Base-by-base conservation (phyloP, 768 basidiomycete species). In the Kwoniella sp. region DNA sequence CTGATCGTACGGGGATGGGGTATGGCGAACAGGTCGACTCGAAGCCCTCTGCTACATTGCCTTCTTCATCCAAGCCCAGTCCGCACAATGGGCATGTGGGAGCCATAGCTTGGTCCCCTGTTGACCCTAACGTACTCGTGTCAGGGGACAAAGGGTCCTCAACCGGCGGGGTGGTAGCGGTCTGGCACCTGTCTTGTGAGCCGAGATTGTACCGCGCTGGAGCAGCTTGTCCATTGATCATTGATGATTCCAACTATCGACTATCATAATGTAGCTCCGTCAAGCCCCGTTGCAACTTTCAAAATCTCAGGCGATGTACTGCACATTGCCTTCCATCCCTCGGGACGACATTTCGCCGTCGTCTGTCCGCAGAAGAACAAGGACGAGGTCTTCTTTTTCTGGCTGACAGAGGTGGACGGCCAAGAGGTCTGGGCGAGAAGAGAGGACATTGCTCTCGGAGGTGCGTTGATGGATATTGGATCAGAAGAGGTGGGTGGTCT, bases 401-500 rank as follows among this genome's bases (percentile, higher is more conserved):
- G 66, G 37, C 56, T 55, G 45, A 61, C 45, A 29, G 50, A 57
- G 0, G n/a, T 23, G 7, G 31, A 59, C 13, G 73, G 66, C 3
- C 67, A 69, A 37, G 66, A 66, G 31, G 59, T 66, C 31, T 80
- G 74, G 68, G 67, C 55, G 37, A 67, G 50, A 31, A 56, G 74
- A 56, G 67, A 73, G 11, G 75, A 77, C 67, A 55, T 74, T 25
- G 65, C 58, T 13, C 54, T 77, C 31, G 73, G 75, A 7, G 73
- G 71, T 13, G 55, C 70, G 3, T 23, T 37, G 30, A 59, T 60
- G 8, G 73, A 71, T 65, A 63, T 69, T 4, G 73, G 71, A 9
- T 71, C 68, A 15, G 75, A 77, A 58, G 75, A 77, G 69, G 75
- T 74, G 62, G n/a, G n/a, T n/a, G n/a, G n/a, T n/a, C n/a, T n/a